These are phyloP conservation scores for Furcasterigmium sp. DNA, from an alignment of 2,329 filamentous ascomycete species.

Conservation along the genomic window DNA sequence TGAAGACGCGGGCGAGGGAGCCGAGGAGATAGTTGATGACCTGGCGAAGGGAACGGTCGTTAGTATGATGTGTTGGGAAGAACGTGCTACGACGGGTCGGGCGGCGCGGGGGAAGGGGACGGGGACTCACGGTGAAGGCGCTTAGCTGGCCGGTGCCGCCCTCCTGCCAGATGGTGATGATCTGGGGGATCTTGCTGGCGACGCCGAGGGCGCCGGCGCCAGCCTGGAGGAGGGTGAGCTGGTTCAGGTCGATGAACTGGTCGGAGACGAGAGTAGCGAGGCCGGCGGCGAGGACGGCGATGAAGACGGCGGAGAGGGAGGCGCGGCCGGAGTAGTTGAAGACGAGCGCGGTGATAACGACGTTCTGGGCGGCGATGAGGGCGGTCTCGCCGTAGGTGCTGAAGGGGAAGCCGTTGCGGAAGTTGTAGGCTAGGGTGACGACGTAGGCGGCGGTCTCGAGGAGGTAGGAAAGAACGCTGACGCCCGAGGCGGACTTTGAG, in stretches of 20 bases:
- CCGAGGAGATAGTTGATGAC: slow-evolving; percentile 97
- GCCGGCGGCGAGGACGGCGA: slow-evolving; percentile 68
- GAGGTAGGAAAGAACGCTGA: slow-evolving; percentile 86
- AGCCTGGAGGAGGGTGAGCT: slow-evolving; percentile 72
- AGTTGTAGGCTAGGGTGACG: slow-evolving; percentile 87
- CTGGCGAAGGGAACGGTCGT: slow-evolving; percentile 46
- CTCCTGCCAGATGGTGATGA: slow-evolving; percentile 75
- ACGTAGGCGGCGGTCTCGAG: slow-evolving; percentile 87
- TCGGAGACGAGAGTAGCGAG: slow-evolving; percentile 67
- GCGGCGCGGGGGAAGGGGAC: neutral
- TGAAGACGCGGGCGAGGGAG: slow-evolving; percentile 92
- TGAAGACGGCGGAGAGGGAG: slow-evolving; percentile 66
- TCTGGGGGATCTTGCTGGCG: slow-evolving; percentile 91
- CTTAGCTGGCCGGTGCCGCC: slow-evolving; percentile 93
- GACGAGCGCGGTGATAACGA: slow-evolving; percentile 82
- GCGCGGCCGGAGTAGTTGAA: slow-evolving; percentile 72
- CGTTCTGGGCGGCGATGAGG: slow-evolving; percentile 86
- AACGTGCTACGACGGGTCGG: neutral
- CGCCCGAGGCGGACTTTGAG: slow-evolving; percentile 74
- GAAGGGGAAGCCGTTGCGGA: slow-evolving; percentile 87
- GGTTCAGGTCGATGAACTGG: slow-evolving; percentile 58
- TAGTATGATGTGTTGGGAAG: too few species aligned
- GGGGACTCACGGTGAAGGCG: slow-evolving; percentile 77
- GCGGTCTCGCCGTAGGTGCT: slow-evolving; percentile 95
- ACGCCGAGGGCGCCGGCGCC: slow-evolving; percentile 78